These are phyloP conservation scores for Codiaeum variegatum DNA, from an alignment of 441 rosid genomes.

Conservation along the genomic window DNA sequence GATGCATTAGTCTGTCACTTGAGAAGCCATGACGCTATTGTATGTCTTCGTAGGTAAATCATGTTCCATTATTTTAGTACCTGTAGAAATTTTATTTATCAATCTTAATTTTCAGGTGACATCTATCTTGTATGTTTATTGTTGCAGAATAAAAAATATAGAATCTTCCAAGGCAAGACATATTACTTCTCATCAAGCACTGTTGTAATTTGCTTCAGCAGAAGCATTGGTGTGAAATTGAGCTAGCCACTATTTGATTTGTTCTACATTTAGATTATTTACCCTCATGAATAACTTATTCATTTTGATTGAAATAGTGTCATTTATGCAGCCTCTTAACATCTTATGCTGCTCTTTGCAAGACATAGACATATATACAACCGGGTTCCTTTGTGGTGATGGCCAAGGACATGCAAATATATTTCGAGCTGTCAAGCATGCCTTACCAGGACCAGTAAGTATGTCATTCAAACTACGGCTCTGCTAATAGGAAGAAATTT, in stretches of 20 bases:
- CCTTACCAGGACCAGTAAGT: constrained; percentile 97
- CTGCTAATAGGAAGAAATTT: constrained; percentile 14
- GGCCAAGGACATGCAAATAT: constrained; percentile 79
- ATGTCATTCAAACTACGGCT: constrained; percentile 15
- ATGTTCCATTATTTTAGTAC: constrained; percentile 4
- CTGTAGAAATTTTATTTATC: not conserved
- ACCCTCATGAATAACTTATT: not conserved
- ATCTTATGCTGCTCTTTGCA: constrained; percentile 77
- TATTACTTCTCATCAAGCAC: constrained; percentile 11
- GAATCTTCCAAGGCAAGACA: constrained; percentile 71
- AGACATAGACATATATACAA: constrained; percentile 77
- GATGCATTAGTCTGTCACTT: constrained; percentile 78
- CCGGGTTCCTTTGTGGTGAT: constrained; percentile 84
- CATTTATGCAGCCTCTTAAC: constrained; percentile 78
- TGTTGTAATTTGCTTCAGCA: constrained; percentile 4
- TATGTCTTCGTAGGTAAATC: constrained; percentile 82
- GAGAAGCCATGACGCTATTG: constrained; percentile 72
- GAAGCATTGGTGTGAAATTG: constrained; percentile 9
- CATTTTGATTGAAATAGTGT: constrained; percentile 16
- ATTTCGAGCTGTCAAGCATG: constrained; percentile 85
- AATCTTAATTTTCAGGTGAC: constrained; percentile 19
- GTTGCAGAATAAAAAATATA: constrained; percentile 76
- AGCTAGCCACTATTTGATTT: not conserved
- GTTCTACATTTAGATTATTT: not conserved
- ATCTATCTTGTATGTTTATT: constrained; percentile 18